Conservation (phyloP, 495 filamentous ascomycete species). For the Chlorociboria aeruginascens region DNA sequence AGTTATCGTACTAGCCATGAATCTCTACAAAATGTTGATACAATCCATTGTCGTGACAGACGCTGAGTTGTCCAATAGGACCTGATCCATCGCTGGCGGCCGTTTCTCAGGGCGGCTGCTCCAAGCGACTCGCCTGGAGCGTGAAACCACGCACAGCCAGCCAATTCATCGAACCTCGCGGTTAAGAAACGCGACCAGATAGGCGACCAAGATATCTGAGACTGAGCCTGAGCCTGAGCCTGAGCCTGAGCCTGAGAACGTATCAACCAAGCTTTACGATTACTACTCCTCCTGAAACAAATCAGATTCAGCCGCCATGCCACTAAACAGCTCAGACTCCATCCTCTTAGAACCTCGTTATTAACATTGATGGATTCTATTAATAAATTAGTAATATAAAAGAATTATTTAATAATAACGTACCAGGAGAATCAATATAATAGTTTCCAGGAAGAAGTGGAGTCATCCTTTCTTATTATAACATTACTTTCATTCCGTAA, state of each 20-base stretch:
- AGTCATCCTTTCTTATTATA: slow-evolving; percentile 17
- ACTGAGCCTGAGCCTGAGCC: no score
- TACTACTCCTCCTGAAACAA: no score
- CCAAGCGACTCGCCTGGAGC: slow-evolving; percentile 6
- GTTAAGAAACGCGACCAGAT: slow-evolving; percentile 11
- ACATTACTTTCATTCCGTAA: slow-evolving; percentile 12
- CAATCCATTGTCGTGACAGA: slow-evolving; percentile 12
- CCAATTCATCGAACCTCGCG: slow-evolving; percentile 6
- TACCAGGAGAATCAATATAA: slow-evolving; percentile 20
- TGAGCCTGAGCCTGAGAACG: no score
- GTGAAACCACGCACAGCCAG: slow-evolving; percentile 4
- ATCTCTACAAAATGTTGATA: slow-evolving; percentile 20
- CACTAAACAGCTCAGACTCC: no score
- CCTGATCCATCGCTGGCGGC: background rate
- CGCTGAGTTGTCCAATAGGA: slow-evolving; percentile 19
- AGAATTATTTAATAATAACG: slow-evolving; percentile 4
- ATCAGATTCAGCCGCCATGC: no score
- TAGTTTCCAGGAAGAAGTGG: slow-evolving; percentile 19
- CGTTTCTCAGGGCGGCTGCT: slow-evolving; percentile 13
- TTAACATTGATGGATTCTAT: no score
- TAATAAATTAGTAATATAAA: slow-evolving; percentile 4
- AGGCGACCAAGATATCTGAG: slow-evolving; percentile 10
- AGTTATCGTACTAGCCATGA: slow-evolving; percentile 8
- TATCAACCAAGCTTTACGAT: no score
- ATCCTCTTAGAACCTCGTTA: no score